These are phyloP conservation scores for Rutstroemia sp. DNA, from an alignment of 2,329 filamentous ascomycete genomes.

Conservation along the genomic window DNA sequence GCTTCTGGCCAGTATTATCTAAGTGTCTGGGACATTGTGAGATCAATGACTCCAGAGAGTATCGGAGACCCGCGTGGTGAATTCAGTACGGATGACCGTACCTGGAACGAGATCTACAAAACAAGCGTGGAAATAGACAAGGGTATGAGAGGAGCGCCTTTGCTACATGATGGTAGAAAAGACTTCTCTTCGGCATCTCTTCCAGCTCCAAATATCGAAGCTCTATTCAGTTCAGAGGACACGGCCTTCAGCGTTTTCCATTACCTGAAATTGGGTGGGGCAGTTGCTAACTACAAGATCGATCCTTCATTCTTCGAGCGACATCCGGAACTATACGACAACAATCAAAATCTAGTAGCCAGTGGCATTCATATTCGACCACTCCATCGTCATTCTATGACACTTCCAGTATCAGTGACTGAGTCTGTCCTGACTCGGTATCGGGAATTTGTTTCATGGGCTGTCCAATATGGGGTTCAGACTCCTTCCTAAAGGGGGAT, in stretches of 20 bases:
- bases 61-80: neutral
- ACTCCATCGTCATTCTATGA: neutral
- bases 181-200: neutral
- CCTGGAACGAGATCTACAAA: neutral
- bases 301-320: slow-evolving; percentile 1
- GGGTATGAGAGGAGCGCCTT: neutral
- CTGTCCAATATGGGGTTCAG: no score
- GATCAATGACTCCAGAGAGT: neutral
- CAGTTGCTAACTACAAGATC: neutral
- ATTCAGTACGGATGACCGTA: neutral
- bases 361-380: slow-evolving; percentile 1
- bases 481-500: no score
- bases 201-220: neutral
- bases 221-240: neutral
- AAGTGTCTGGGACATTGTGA: slow-evolving; percentile 1
- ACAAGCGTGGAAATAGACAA: neutral
- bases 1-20: neutral
- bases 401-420: neutral
- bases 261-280: neutral
- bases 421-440: neutral
- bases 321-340: slow-evolving; percentile 8
- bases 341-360: neutral
- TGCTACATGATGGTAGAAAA: neutral
- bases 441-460: neutral
- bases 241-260: neutral